Evolutionary conservation across 2,329 filamentous ascomycete genomes (phyloP).

Genomic region (Trichoderma gracile): DNA sequence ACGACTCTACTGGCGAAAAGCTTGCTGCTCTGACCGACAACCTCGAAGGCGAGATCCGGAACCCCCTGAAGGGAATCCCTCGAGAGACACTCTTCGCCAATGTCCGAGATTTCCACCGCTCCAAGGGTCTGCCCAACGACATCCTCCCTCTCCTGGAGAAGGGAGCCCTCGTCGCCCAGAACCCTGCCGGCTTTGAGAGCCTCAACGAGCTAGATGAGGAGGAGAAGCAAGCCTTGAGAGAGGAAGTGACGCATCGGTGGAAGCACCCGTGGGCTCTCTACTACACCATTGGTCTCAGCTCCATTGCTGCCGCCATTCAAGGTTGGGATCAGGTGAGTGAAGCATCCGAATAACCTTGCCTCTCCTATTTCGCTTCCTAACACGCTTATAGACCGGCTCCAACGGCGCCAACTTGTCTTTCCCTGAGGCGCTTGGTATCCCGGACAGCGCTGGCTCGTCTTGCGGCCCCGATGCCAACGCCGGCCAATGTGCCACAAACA

Average conservation of each 20-base stretch:
- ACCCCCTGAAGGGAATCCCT: constrained; percentile 54
- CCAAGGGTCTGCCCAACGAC: constrained; percentile 49
- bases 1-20: constrained; percentile 3
- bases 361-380: background rate
- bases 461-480: constrained; percentile 39
- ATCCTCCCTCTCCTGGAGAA: constrained; percentile 43
- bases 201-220: constrained; percentile 48
- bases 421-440: constrained; percentile 47
- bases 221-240: constrained; percentile 44
- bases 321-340: constrained; percentile 44
- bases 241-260: constrained; percentile 53
- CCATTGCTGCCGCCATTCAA: constrained; percentile 57
- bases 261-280: constrained; percentile 51
- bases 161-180: constrained; percentile 36
- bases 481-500: constrained; percentile 47
- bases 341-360: background rate
- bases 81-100: constrained; percentile 53
- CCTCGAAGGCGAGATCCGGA: constrained; percentile 41
- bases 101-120: constrained; percentile 55
- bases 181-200: constrained; percentile 49
- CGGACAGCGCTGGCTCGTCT: constrained; percentile 34
- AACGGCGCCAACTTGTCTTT: constrained; percentile 53
- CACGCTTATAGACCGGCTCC: constrained; percentile 41
- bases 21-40: constrained; percentile 27
- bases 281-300: constrained; percentile 50